These are phyloP conservation scores for Helotiales sp. DNA, from an alignment of 2,329 filamentous ascomycete genomes.

Conservation along the genomic window DNA sequence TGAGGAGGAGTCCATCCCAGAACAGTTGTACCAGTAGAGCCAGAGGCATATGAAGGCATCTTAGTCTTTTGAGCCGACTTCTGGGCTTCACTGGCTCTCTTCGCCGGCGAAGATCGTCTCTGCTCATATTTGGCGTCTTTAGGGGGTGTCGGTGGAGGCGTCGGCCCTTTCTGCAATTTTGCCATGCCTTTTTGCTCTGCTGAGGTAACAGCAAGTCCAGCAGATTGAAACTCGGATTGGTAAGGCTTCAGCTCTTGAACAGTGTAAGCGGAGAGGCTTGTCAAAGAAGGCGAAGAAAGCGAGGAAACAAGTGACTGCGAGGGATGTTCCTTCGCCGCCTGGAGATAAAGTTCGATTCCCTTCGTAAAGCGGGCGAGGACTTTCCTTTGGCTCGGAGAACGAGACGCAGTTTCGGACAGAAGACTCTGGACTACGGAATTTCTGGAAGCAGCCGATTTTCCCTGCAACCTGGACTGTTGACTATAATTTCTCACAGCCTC, in stretches of 20 bases:
- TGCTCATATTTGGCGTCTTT: constrained; percentile 28
- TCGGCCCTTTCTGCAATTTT: constrained; percentile 6
- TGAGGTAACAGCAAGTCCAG: constrained; percentile 62
- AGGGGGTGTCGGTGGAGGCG: constrained; percentile 25
- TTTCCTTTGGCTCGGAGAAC: constrained; percentile 51
- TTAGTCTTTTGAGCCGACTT: constrained; percentile 12
- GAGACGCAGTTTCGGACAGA: constrained; percentile 42
- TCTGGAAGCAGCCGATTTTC: constrained; percentile 18
- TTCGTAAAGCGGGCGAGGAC: constrained; percentile 50
- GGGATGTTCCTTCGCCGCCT: constrained; percentile 46
- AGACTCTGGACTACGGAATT: constrained; percentile 31
- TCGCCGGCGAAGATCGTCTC: constrained; percentile 9
- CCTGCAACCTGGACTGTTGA: constrained; percentile 11
- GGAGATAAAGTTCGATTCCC: constrained; percentile 50
- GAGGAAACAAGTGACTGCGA: constrained; percentile 44
- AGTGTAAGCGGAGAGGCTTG: constrained; percentile 52
- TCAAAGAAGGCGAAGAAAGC: constrained; percentile 32
- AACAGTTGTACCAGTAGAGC: constrained; percentile 33
- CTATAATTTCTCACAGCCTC: constrained; percentile 16
- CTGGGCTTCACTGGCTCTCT: background rate
- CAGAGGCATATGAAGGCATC: constrained; percentile 31
- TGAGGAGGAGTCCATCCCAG: constrained; percentile 29
- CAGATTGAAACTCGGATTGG: constrained; percentile 56
- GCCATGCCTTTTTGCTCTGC: constrained; percentile 46
- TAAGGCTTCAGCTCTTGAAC: constrained; percentile 59